Conservation (phyloP, 192 early-diverging fungal genomes). For the Cetraspora pellucida region DNA sequence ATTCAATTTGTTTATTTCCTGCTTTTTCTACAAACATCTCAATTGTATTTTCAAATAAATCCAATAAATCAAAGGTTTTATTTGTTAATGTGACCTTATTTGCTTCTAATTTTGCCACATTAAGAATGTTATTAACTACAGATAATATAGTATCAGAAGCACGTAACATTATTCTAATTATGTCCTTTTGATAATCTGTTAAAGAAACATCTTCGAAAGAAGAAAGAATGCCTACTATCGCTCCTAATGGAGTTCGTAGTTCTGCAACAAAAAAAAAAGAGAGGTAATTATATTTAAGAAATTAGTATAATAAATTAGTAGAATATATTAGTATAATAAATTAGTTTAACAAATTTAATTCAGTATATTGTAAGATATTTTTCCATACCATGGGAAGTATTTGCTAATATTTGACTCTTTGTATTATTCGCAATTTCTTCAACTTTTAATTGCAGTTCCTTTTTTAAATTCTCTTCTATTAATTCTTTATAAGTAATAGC, state of each 20-base stretch:
- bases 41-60: conserved; percentile 47
- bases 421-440: conserved; percentile 46
- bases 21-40: conserved; percentile 46
- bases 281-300: no score
- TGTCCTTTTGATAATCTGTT: conserved; percentile 45
- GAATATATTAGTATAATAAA: no score
- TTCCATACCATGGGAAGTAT: conserved; percentile 42
- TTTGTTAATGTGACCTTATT: conserved; percentile 49
- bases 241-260: conserved; percentile 43
- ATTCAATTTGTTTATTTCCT: conserved; percentile 41
- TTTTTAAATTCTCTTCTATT: conserved; percentile 44
- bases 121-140: conserved; percentile 45
- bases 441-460: conserved; percentile 46
- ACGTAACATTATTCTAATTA: conserved; percentile 48
- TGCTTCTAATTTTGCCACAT: conserved; percentile 47
- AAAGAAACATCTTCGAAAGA: conserved; percentile 45
- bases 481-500: conserved; percentile 44
- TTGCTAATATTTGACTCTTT: conserved; percentile 48
- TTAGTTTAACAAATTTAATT: no score
- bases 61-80: conserved; percentile 44
- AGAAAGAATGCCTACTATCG: conserved; percentile 46
- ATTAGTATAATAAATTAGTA: no score
- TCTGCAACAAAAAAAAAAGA: background rate
- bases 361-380: background rate
- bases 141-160: conserved; percentile 45